Evolutionary conservation across 148 eudicot genomes (phyloP), one percentile per base, ranked within the genome.

Genomic region (Camellia lanceoleosa): DNA sequence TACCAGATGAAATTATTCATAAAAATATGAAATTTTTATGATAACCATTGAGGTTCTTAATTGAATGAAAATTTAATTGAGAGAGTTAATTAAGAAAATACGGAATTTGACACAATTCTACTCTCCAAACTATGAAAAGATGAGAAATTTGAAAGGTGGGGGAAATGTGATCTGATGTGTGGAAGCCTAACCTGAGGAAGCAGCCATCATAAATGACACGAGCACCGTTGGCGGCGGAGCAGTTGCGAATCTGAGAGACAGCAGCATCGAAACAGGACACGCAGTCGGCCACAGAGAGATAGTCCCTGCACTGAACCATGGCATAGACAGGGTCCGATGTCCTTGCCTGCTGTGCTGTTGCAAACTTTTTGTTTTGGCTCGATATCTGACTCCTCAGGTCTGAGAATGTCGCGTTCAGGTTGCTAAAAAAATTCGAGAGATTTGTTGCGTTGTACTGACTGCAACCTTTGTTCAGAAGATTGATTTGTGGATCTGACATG

Each of bases 231-330:
- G 81, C 82, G 1, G 52, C 65, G 8, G 75, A 74, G 70, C 85
- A 83, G 16, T 60, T 74, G 7, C 78, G 85, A 3, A 79, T 78
- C 43, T 38, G 51, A 1, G 52, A 30, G 10, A 18, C 79, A 0
- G 85, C 81, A 5, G 68, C 78, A 23, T 83, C 75, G 19, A 65
- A 74, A 55, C 85, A 83, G 63, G 61, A 42, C 16, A 79, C 14
- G 42, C 85, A 83, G 9, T 83, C 85, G 2, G 54, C 64, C 12
- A 11, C n/a, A 0, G 85, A 64, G 41, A 83, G 52, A 49, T 83
- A 83, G 75, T 83, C 77, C 75, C 85, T 83, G 79, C 85, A 83
- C 85, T 83, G 82, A 18, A 46, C 79, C 85, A 83, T 74, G 8
- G 74, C 82, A 38, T 83, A 74, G 54, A 79, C 85, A 1, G 79